These are phyloP conservation scores for Uronychia binucleata DNA, from an alignment of 73 alveolate genomes.

Conservation along the genomic window DNA sequence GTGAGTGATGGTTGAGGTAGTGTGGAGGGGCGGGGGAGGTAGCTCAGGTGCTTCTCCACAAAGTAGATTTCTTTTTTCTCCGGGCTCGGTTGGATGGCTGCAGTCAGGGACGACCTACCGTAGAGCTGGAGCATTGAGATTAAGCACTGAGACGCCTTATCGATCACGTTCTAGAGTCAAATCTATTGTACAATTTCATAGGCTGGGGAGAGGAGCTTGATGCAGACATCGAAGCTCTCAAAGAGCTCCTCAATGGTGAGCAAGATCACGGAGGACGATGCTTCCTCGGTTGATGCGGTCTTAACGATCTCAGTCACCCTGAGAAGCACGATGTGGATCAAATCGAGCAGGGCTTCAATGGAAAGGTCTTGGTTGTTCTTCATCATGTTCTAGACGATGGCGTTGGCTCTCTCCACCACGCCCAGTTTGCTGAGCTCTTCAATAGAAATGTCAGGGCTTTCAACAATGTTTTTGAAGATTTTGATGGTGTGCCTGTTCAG, in stretches of 20 bases:
- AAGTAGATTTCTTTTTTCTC: conserved; percentile 47
- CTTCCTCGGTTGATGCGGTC: conserved; percentile 12
- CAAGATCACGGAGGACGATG: too few species aligned
- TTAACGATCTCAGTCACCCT: conserved; percentile 44
- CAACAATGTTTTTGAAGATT: conserved; percentile 56
- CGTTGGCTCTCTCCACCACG: conserved; percentile 43
- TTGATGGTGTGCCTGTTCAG: conserved; percentile 64
- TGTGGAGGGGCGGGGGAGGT: too few species aligned
- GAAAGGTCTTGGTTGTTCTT: conserved; percentile 71
- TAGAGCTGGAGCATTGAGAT: conserved; percentile 54
- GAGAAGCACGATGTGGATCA: conserved; percentile 48
- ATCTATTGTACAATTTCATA: conserved; percentile 15
- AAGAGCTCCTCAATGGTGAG: conserved; percentile 50
- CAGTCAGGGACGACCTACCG: conserved; percentile 17
- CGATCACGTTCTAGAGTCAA: conserved; percentile 53
- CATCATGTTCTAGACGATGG: conserved; percentile 47
- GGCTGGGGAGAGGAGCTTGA: conserved; percentile 28
- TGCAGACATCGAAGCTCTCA: conserved; percentile 51
- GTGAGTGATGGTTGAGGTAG: too few species aligned
- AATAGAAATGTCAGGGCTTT: conserved; percentile 44
- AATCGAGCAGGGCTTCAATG: conserved; percentile 62
- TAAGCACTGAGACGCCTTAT: conserved; percentile 58
- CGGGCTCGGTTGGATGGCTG: conserved; percentile 3
- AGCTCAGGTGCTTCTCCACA: conserved; percentile 35
- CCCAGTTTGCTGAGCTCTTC: conserved; percentile 27